Percentiles rank a stretch among this genome's conserved stretches.
Evolutionary conservation across 495 filamentous ascomycete species (phyloP).

Genomic region (Aspergillus homomorphus): DNA sequence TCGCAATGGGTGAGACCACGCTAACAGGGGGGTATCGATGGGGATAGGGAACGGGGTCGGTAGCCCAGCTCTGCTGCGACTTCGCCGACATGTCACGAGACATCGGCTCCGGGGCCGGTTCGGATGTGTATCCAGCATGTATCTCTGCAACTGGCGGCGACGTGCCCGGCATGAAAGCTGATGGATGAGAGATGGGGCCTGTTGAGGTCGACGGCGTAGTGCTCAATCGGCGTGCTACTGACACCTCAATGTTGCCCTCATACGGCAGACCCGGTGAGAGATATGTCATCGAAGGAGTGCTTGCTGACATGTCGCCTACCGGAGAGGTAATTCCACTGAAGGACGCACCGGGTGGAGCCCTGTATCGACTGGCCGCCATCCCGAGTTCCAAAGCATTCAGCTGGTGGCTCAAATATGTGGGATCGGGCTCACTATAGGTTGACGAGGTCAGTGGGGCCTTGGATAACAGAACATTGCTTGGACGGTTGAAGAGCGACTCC

Average conservation of each 20-base stretch:
- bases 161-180: constrained; percentile 40
- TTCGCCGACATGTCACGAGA: constrained; percentile 33
- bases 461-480: constrained; percentile 29
- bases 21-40: constrained; percentile 27
- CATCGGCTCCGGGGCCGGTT: constrained; percentile 31
- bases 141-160: constrained; percentile 23
- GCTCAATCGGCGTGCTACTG: constrained; percentile 18
- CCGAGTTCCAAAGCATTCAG: constrained; percentile 23
- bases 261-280: constrained; percentile 24
- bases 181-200: constrained; percentile 30
- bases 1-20: constrained; percentile 22
- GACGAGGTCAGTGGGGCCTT: constrained; percentile 26
- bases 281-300: constrained; percentile 29
- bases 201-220: background rate
- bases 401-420: constrained; percentile 15
- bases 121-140: constrained; percentile 23
- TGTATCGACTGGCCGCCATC: constrained; percentile 23
- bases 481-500: constrained; percentile 32
- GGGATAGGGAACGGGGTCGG: constrained; percentile 35
- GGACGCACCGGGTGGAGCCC: constrained; percentile 28
- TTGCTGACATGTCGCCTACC: constrained; percentile 27
- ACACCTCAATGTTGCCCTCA: constrained; percentile 30
- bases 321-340: constrained; percentile 17
- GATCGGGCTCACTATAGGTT: constrained; percentile 40
- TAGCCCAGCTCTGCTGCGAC: constrained; percentile 41